A percentile compares a stretch with the other conserved stretches of the same genome.
phyloP scores from a whole-genome alignment of 805 yeast species.

The Scheffersomyces spartinae region DNA sequence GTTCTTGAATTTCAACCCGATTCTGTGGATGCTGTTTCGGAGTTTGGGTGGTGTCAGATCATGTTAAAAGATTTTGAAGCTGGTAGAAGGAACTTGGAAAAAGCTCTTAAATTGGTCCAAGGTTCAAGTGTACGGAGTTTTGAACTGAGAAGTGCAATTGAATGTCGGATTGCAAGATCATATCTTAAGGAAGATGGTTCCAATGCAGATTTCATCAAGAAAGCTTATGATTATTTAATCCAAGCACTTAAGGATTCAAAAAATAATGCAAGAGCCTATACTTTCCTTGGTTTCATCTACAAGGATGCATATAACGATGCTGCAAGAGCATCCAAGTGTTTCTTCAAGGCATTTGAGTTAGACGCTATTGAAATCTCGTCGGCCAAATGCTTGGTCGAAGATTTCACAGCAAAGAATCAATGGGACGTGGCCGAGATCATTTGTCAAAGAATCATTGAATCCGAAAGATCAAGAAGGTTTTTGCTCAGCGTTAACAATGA shows the following conservation, averaged over 20 bases:
- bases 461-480: conserved; percentile 46
- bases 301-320: conserved; percentile 44
- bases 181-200: conserved; percentile 24
- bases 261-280: conserved; percentile 66
- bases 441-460: conserved; percentile 51
- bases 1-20: conserved; percentile 40
- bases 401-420: conserved; percentile 54
- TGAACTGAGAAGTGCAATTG: conserved; percentile 45
- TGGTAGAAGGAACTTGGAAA: conserved; percentile 43
- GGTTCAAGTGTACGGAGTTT: conserved; percentile 43
- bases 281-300: conserved; percentile 72
- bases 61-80: conserved; percentile 34
- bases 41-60: conserved; percentile 70
- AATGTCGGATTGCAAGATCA: conserved; percentile 70
- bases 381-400: conserved; percentile 58
- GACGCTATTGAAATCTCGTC: conserved; percentile 68
- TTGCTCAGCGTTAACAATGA: conserved; percentile 20
- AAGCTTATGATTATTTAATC: conserved; percentile 48
- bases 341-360: conserved; percentile 79
- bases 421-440: conserved; percentile 81
- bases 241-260: conserved; percentile 53
- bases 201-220: conserved; percentile 16
- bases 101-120: conserved; percentile 28
- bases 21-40: conserved; percentile 50
- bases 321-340: conserved; percentile 72